phyloP scores from a whole-genome alignment of 345 rosid species.

The Bruguiera sexangula region DNA sequence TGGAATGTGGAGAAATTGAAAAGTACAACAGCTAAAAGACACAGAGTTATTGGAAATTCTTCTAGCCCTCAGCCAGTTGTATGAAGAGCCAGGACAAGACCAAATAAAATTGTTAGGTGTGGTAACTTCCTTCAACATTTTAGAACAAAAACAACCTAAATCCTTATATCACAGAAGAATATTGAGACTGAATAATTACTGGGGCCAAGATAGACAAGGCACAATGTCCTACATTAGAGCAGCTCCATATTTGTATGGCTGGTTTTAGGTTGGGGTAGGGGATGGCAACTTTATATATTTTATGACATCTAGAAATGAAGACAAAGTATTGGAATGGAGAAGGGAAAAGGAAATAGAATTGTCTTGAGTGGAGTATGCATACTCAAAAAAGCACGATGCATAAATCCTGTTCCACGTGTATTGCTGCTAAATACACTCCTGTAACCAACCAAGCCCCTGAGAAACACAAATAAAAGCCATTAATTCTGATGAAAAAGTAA shows the following conservation, averaged over 20 bases:
- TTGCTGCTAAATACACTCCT: slow-evolving; percentile 97
- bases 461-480: slow-evolving; percentile 9
- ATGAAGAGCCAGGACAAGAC: background rate
- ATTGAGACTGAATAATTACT: background rate
- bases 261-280: background rate
- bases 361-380: slow-evolving; percentile 29
- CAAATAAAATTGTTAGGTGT: background rate
- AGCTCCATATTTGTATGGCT: background rate
- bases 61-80: background rate
- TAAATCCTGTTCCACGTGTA: slow-evolving; percentile 96
- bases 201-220: too few relatives aligned
- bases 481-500: background rate
- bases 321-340: background rate
- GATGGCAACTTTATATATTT: background rate
- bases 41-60: background rate
- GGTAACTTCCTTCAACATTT: background rate
- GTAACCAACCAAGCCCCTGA: slow-evolving; percentile 96
- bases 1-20: background rate
- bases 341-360: slow-evolving; percentile 1
- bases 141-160: background rate
- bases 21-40: background rate
- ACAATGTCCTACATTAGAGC: background rate
- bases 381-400: slow-evolving; percentile 98
- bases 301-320: background rate
- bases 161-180: background rate